Conservation (phyloP, 2,329 filamentous ascomycete species). For the Clarireedia sp. region DNA sequence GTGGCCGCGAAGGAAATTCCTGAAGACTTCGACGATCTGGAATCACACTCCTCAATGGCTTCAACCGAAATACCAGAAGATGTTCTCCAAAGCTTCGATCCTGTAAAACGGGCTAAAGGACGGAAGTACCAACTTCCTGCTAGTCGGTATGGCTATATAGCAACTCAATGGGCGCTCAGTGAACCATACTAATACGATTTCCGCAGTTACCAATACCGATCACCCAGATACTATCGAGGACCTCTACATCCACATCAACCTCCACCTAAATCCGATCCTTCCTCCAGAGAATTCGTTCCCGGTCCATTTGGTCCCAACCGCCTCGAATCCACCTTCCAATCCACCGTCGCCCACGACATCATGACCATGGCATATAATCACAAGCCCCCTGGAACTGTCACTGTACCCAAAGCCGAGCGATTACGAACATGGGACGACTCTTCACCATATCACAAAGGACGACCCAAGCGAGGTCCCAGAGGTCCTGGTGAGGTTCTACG, state of each 20-base stretch:
- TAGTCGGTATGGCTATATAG: constrained; percentile 31
- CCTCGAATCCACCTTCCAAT: constrained; percentile 82
- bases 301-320: constrained; percentile 86
- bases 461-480: constrained; percentile 74
- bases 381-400: constrained; percentile 65
- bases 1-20: constrained; percentile 16
- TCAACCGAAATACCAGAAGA: constrained; percentile 30
- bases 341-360: constrained; percentile 78
- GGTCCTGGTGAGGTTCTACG: constrained; percentile 61
- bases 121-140: constrained; percentile 32
- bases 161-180: background rate
- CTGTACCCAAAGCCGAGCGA: constrained; percentile 50
- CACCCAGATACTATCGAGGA: constrained; percentile 90
- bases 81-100: constrained; percentile 38
- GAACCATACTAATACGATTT: constrained; percentile 10
- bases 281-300: constrained; percentile 79
- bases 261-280: constrained; percentile 75
- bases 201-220: constrained; percentile 82
- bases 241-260: constrained; percentile 89
- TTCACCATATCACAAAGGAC: constrained; percentile 90
- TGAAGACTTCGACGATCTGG: constrained; percentile 35
- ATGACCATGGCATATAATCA: constrained; percentile 86
- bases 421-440: constrained; percentile 81
- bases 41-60: constrained; percentile 37
- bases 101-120: constrained; percentile 36